Evolutionary conservation across 306 rosid species (phyloP).

Genomic region (Rosa multiflora): DNA sequence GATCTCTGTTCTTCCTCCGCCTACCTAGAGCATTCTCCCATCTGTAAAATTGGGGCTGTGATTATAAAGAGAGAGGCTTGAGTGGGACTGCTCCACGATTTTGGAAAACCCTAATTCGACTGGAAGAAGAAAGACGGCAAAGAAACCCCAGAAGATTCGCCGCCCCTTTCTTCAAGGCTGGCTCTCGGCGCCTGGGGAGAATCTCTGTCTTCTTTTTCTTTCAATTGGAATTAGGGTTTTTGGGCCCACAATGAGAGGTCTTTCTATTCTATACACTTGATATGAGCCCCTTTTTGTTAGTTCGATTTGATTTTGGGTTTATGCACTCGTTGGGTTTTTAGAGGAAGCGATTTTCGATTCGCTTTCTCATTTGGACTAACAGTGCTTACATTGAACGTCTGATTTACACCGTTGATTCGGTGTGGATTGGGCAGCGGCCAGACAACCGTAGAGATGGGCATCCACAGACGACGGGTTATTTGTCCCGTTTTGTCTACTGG

Average conservation of each 20-base stretch:
- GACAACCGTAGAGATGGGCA: slow-evolving; percentile 92
- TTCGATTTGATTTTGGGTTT: neutral
- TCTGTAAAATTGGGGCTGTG: slow-evolving; percentile 40
- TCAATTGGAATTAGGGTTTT: slow-evolving; percentile 12
- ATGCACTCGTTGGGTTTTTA: slow-evolving; percentile 32
- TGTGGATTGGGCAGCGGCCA: slow-evolving; percentile 69
- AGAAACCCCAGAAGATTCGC: slow-evolving; percentile 21
- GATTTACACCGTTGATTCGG: slow-evolving; percentile 20
- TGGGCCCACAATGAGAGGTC: slow-evolving; percentile 43
- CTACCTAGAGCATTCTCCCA: neutral
- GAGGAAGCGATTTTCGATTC: slow-evolving; percentile 26
- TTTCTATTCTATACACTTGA: slow-evolving; percentile 56
- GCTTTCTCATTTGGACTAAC: slow-evolving; percentile 36
- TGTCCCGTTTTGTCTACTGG: slow-evolving; percentile 57
- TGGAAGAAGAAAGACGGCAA: neutral
- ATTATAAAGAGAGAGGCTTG: slow-evolving; percentile 87
- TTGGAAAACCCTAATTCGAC: slow-evolving; percentile 22
- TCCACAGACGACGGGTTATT: slow-evolving; percentile 72
- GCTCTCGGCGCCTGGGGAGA: slow-evolving; percentile 47
- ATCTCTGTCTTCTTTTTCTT: slow-evolving; percentile 1
- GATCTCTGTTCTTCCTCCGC: neutral
- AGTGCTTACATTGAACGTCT: slow-evolving; percentile 59
- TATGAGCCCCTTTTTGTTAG: slow-evolving; percentile 52
- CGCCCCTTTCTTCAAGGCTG: slow-evolving; percentile 36
- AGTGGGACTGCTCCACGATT: slow-evolving; percentile 33